Percentiles rank a stretch among this genome's conserved stretches.
These are phyloP conservation scores for Boletellus deceptivus DNA, from an alignment of 1,284 basidiomycete species.

Conservation along the genomic window DNA sequence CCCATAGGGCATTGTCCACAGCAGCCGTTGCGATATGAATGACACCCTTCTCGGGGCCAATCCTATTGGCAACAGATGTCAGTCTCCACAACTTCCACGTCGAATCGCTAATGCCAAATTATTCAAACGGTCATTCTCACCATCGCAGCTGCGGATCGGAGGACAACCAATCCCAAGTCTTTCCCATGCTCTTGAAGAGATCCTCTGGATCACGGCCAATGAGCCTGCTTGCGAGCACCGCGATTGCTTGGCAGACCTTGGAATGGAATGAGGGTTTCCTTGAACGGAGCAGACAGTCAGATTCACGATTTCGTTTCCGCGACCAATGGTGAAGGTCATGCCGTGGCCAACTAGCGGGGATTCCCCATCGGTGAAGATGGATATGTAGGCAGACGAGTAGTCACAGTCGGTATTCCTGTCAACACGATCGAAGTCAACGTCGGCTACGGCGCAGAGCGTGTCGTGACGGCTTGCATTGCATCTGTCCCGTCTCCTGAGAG, in stretches of 20 bases:
- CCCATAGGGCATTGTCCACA: constrained; percentile 81
- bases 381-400: constrained; percentile 91
- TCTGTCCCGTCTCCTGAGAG: constrained; percentile 63
- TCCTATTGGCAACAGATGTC: constrained; percentile 44
- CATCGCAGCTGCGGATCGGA: constrained; percentile 88
- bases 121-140: constrained; percentile 41
- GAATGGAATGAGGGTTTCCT: constrained; percentile 3
- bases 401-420: constrained; percentile 90
- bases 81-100: not conserved
- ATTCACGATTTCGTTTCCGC: constrained; percentile 87
- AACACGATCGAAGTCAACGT: not conserved
- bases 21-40: constrained; percentile 82
- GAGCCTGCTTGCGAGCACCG: constrained; percentile 74
- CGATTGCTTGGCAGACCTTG: constrained; percentile 79
- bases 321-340: constrained; percentile 97
- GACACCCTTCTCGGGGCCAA: constrained; percentile 86
- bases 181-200: constrained; percentile 88
- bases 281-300: not conserved
- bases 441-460: not conserved
- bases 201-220: constrained; percentile 83
- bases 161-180: constrained; percentile 75
- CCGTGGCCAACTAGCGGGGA: constrained; percentile 79
- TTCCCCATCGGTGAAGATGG: constrained; percentile 62
- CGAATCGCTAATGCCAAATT: not conserved
- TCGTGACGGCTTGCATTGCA: constrained; percentile 44